Evolutionary conservation across 768 basidiomycete species (phyloP).

Genomic region (Kwoniella mangroviensis): DNA sequence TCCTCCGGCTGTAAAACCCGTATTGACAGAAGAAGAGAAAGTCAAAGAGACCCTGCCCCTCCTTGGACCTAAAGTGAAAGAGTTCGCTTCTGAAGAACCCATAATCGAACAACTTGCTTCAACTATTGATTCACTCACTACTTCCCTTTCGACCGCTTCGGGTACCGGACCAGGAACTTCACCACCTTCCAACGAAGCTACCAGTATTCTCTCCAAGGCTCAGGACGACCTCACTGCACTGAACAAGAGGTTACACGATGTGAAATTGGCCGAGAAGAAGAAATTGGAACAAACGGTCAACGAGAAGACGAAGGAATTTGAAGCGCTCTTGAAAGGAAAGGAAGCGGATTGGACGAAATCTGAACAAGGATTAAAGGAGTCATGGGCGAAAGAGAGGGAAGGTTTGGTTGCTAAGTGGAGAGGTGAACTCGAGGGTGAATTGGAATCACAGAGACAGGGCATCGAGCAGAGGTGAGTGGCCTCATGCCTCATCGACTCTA

Average conservation of each 20-base stretch:
- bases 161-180: constrained; percentile 8
- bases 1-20: constrained; percentile 30
- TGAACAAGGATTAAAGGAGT: constrained; percentile 80
- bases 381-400: constrained; percentile 76
- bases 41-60: constrained; percentile 67
- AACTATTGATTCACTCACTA: constrained; percentile 89
- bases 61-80: constrained; percentile 77
- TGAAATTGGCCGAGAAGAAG: constrained; percentile 76
- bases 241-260: constrained; percentile 73
- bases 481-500: not conserved
- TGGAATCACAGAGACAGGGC: constrained; percentile 84
- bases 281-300: constrained; percentile 72
- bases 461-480: constrained; percentile 83
- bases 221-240: constrained; percentile 79
- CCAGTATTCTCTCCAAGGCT: constrained; percentile 72
- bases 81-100: constrained; percentile 77
- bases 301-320: constrained; percentile 81
- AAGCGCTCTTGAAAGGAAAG: constrained; percentile 66
- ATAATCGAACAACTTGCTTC: constrained; percentile 87
- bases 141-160: constrained; percentile 68
- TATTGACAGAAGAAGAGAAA: constrained; percentile 37
- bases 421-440: constrained; percentile 80
- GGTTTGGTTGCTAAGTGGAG: constrained; percentile 77
- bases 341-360: constrained; percentile 82
- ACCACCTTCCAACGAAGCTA: constrained; percentile 35